A percentile compares a stretch with the other conserved stretches of the same genome.
These are phyloP conservation scores for Diversispora eburnea DNA, from an alignment of 192 early-diverging fungal genomes.

Conservation along the genomic window DNA sequence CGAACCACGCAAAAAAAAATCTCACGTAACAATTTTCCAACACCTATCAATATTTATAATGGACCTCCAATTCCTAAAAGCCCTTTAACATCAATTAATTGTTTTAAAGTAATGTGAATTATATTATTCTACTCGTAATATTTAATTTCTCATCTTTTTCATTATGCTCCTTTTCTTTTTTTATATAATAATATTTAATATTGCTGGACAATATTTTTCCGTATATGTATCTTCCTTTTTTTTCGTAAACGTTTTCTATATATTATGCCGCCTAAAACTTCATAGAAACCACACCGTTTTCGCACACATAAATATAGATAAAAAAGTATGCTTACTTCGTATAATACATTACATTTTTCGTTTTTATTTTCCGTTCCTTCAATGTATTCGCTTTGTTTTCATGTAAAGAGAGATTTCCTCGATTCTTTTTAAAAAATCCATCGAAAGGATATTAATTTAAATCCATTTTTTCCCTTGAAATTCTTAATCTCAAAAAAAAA, in stretches of 20 bases:
- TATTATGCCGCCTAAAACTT: slow-evolving; percentile 13
- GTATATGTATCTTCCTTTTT: not conserved
- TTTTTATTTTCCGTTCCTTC: no score
- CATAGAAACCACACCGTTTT: not conserved
- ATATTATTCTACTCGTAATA: not conserved
- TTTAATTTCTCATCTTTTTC: no score
- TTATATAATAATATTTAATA: not conserved
- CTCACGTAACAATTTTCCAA: not conserved
- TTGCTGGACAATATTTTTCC: not conserved
- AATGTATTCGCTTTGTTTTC: no score
- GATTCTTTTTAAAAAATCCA: no score
- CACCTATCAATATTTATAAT: not conserved
- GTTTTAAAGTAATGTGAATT: not conserved
- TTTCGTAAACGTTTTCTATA: not conserved
- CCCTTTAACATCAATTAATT: not conserved
- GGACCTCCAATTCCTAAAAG: slow-evolving; percentile 13
- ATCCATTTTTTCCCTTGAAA: no score
- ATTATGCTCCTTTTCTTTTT: no score
- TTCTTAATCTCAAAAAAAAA: no score
- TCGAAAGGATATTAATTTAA: no score
- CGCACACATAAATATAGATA: not conserved
- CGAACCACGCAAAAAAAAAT: slow-evolving; percentile 17
- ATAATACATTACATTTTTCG: not conserved
- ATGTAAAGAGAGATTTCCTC: no score
- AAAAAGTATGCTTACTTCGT: not conserved